Evolutionary conservation across 352 stramenopile genomes (phyloP), one percentile per base, ranked within the genome.

Genomic region (Elongisporangium undulatum): DNA sequence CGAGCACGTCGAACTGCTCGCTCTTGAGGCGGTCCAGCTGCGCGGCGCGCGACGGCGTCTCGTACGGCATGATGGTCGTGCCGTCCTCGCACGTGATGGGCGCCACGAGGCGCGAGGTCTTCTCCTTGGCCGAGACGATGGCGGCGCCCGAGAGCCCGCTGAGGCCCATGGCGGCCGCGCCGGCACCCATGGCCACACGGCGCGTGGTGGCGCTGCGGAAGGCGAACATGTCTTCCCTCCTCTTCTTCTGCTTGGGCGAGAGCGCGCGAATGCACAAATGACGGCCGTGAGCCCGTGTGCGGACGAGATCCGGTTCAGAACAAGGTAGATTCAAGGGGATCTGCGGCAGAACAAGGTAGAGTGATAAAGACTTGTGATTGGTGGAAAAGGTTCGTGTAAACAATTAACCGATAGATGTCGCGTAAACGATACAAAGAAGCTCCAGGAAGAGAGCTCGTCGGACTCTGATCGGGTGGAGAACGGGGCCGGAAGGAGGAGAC

Each of bases 1-100:
- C 81, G 38, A 98, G 79, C 60, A 98, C 83, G 61, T 98, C 94
- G 62, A 97, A 98, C 7, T 96, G 68, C 62, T 97, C 89, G 38
- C 80, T 81, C 68, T 96, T 85, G 29, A 98, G 86, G 10, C 81
- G 77, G 50, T 77, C 70, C 12, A 97, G 74, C 75, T 92, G 84
- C 29, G 70, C 66, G 3, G 63, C 64, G 23, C 86, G 86, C 48
- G 84, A 74, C 45, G 86, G 86, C 60, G 88, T 82, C 57, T 95
- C 82, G 68, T 92, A 95, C 24, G 86, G 86, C 59, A 83, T 77
- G 69, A 95, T 94, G 59, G 80, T 79, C 23, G 83, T 88, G 53
- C 86, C 86, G 60, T 95, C 86, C 38, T 95, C 84, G 68, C 86
- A 95, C 64, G 74, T 74, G 64, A 95, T 94, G 15, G 84, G 81